A percentile compares a stretch with the other conserved stretches of the same genome.
Conservation (phyloP, 495 filamentous ascomycete genomes). For the Evansstolkia leycettana region DNA sequence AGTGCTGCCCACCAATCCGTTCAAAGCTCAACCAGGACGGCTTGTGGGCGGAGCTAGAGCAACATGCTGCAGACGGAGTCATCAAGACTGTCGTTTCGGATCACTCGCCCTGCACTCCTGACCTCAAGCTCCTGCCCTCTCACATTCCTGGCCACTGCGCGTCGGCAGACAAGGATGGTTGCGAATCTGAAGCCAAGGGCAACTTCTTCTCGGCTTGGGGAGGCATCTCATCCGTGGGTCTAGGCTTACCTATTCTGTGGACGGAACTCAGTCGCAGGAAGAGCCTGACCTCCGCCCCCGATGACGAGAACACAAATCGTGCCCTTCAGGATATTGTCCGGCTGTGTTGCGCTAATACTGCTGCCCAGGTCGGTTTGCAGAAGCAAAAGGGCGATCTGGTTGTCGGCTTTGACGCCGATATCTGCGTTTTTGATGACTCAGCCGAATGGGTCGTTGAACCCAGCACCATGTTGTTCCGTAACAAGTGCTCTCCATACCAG, state of each 20-base stretch:
- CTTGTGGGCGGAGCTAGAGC: constrained; percentile 72
- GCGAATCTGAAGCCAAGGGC: constrained; percentile 28
- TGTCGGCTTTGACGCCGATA: constrained; percentile 81
- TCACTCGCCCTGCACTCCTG: constrained; percentile 90
- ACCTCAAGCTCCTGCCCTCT: constrained; percentile 76
- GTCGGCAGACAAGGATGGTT: constrained; percentile 10
- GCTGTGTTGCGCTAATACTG: constrained; percentile 79
- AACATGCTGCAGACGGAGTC: constrained; percentile 52
- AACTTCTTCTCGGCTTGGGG: constrained; percentile 97
- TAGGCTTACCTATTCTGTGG: constrained; percentile 86
- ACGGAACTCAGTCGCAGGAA: constrained; percentile 56
- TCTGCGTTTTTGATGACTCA: constrained; percentile 83
- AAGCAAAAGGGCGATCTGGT: constrained; percentile 70
- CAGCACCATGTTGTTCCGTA: constrained; percentile 78
- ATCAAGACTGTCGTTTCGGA: constrained; percentile 94
- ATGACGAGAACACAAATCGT: constrained; percentile 27
- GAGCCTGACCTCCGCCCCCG: constrained; percentile 25
- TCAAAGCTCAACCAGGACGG: constrained; percentile 71
- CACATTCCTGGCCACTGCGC: constrained; percentile 38
- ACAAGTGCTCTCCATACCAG: constrained; percentile 91
- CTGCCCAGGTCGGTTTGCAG: constrained; percentile 80
- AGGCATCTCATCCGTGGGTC: constrained; percentile 84
- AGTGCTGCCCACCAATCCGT: constrained; percentile 95
- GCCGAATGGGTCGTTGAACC: constrained; percentile 60
- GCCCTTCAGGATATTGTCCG: constrained; percentile 64